Evolutionary conservation across 768 basidiomycete species (phyloP), one percentile per base, ranked within the genome.

Genomic region (Leucocoprinus leucothites): DNA sequence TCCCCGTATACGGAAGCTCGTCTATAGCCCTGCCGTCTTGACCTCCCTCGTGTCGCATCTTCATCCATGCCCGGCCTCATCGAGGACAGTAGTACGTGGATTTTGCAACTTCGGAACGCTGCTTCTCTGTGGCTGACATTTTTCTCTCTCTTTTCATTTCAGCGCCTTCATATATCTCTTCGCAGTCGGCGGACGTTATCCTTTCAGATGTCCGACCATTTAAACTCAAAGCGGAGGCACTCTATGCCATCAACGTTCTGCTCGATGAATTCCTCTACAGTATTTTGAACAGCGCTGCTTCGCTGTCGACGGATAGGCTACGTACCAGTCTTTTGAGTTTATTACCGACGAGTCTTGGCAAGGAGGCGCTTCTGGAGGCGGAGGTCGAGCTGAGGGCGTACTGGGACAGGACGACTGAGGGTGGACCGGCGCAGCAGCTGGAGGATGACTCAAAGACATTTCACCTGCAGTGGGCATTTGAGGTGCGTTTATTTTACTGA

Each of bases 131-230:
- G 6, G 47, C 40, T 44, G 22, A 49, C 50, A 57, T 42, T 35
- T 28, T 36, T 31, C 47, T 51, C n/a, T 26, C 18, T 14, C n/a
- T 18, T 36, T 62, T 31, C 31, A 31, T 31, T 31, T 31, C 31
- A 80, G 82, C 83, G 51, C 89, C 91, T 2, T 77, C 74, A 50
- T 98, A 92, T 71, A 84, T 97, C 58, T 92, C 89, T 24, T 70
- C 84, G 13, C 82, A 85, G 60, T 93, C 91, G 31, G 92, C 94
- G 43, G 92, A 96, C 71, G 84, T 92, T 58, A 88, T 97, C 65
- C 85, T 98, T 51, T 93, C 91, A 57, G 94, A 98, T 63, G 83
- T 95, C 53, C 86, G 94, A 18, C 91, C 92, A n/a, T 94, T 91
- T 61, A 88, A 85, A 67, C 82, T 96, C 71, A 84, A 86, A 60